Base-by-base conservation (phyloP, 176 grass and related monocot genomes). In the Chloris gayana region DNA sequence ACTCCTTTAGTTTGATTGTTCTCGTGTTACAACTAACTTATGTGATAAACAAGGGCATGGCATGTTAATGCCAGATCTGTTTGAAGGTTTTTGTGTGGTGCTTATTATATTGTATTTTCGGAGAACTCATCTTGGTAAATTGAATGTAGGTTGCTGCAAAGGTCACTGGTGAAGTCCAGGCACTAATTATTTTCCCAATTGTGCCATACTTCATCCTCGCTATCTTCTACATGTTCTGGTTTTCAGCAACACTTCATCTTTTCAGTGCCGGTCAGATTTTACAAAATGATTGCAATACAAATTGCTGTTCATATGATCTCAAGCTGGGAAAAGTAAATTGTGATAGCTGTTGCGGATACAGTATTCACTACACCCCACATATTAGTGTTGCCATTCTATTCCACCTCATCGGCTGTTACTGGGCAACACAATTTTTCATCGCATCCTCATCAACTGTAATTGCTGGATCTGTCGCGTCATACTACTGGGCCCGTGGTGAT, bases 151-250 rank as follows among this genome's bases (percentile, higher is more conserved):
- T 98, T 64, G 95, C 95, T 62, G 92, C 95, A 42, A 98, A 98
- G 86, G 92, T 98, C 26, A 87, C 94, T 62, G 92, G 90, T 30
- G 92, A 98, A 91, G 95, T 98, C n/a, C 92, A 98, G 68, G 95
- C 92, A 47, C 89, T 98, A 11, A 93, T 98, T 38, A 72, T 91
- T 73, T 94, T 94, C 45, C 95, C 95, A 22, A 54, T 82, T 67
- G 70, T 89, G 66, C 95, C 95, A 62, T 94, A 87, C 47, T 72
- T 87, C 32, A 56, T 90, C 82, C 92, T 98, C 27, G 90, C 95
- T 62, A 87, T 94, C 65, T 93, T 98, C 72, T 98, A 92, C 61
- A 85, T 94, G 81, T 89, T 98, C 81, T 98, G 95, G 95, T 92
- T 98, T 88, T 88, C 90, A 44, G 95, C 95, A 42, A 83, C 83